Evolutionary conservation across 2,329 filamentous ascomycete species (phyloP).

Genomic region (Aquanectria penicillioides): DNA sequence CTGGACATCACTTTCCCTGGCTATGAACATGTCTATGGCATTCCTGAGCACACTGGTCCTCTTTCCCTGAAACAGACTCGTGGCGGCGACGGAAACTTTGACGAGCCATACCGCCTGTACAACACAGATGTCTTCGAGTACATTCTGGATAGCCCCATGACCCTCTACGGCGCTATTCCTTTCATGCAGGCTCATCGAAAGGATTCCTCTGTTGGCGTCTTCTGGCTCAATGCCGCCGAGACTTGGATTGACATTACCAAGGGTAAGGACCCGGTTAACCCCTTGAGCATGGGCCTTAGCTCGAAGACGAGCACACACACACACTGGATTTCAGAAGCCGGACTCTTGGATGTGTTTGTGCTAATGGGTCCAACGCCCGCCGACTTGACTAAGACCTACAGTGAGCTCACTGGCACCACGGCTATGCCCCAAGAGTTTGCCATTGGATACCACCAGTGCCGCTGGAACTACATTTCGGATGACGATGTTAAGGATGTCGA

Average conservation of each 20-base stretch:
- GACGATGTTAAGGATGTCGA: conserved; percentile 98
- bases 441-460: conserved; percentile 95
- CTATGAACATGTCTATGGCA: conserved; percentile 92
- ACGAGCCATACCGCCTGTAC: conserved; percentile 92
- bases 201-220: conserved; percentile 91
- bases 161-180: conserved; percentile 94
- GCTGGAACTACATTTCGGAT: conserved; percentile 98
- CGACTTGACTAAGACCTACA: conserved; percentile 83
- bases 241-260: conserved; percentile 98
- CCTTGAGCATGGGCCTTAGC: conserved; percentile 76
- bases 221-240: conserved; percentile 97
- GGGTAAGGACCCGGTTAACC: conserved; percentile 76
- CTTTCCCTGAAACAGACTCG: conserved; percentile 90
- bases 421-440: conserved; percentile 92
- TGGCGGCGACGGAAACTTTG: conserved; percentile 85
- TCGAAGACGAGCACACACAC: conserved; percentile 83
- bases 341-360: conserved; percentile 90
- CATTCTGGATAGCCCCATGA: conserved; percentile 97
- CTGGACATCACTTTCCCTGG: conserved; percentile 92
- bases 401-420: conserved; percentile 90
- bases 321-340: conserved; percentile 96
- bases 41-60: conserved; percentile 91
- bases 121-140: conserved; percentile 99
- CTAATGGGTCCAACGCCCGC: conserved; percentile 90
- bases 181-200: conserved; percentile 98